Conservation (phyloP, 768 basidiomycete species). For the Lactarius sanguifluus region DNA sequence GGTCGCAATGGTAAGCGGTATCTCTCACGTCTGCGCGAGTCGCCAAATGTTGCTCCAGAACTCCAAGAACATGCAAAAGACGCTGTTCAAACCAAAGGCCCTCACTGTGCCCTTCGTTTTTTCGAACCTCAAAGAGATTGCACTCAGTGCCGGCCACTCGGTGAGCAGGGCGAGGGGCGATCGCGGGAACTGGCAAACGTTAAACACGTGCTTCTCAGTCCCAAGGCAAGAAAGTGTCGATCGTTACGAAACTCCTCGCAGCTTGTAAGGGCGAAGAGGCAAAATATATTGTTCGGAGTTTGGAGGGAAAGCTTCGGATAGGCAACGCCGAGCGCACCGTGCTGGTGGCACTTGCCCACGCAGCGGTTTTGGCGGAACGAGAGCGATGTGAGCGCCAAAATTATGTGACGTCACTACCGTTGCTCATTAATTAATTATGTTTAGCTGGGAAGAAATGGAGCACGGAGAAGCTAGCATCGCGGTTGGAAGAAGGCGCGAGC, state of each 20-base stretch:
- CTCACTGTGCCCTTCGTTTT: slow-evolving; percentile 90
- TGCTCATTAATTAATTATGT: slow-evolving; percentile 1
- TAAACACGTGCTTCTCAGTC: slow-evolving; percentile 52
- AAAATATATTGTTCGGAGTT: slow-evolving; percentile 92
- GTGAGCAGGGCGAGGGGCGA: slow-evolving; percentile 48
- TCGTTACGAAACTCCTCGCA: slow-evolving; percentile 91
- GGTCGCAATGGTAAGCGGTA: slow-evolving; percentile 80
- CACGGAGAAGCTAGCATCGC: slow-evolving; percentile 65
- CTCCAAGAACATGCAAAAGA: slow-evolving; percentile 91
- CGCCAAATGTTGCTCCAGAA: slow-evolving; percentile 49
- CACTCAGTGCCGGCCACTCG: slow-evolving; percentile 77
- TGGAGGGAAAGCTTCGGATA: slow-evolving; percentile 96
- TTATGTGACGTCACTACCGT: no score
- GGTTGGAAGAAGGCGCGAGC: slow-evolving; percentile 74
- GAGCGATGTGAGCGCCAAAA: slow-evolving; percentile 48
- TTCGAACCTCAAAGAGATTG: slow-evolving; percentile 86
- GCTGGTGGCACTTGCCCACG: slow-evolving; percentile 92
- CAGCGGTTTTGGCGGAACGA: slow-evolving; percentile 78
- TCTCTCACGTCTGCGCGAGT: neutral
- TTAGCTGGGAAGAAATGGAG: slow-evolving; percentile 73
- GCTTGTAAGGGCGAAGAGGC: slow-evolving; percentile 91
- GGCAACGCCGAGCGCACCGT: slow-evolving; percentile 96
- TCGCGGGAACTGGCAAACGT: slow-evolving; percentile 13
- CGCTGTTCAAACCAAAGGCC: slow-evolving; percentile 90
- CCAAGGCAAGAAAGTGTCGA: slow-evolving; percentile 91